These are phyloP conservation scores for Pseudogymnoascus verrucosus DNA, from an alignment of 2,329 filamentous ascomycete species.

Conservation along the genomic window DNA sequence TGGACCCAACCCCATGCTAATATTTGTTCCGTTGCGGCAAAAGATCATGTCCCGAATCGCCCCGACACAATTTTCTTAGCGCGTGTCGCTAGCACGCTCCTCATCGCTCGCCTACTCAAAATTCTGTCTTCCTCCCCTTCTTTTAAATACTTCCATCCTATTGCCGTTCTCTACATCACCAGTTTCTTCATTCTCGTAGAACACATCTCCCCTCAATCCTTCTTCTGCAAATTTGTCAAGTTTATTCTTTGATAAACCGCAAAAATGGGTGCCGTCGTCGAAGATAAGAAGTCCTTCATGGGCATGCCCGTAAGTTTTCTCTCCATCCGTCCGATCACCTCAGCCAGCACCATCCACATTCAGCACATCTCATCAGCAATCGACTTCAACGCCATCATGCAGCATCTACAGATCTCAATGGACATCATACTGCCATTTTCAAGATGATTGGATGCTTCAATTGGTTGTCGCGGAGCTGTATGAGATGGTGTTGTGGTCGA, in stretches of 20 bases:
- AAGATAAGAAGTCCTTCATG: conserved; percentile 49
- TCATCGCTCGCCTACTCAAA: conserved; percentile 10
- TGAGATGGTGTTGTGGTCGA: conserved; percentile 11
- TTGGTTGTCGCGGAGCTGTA: conserved; percentile 14
- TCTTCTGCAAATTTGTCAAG: conserved; percentile 30
- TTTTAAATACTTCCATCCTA: conserved; percentile 13
- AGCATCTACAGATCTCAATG: conserved; percentile 22
- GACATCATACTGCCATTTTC: conserved; percentile 9
- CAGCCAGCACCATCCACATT: neutral
- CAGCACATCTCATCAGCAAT: conserved; percentile 11
- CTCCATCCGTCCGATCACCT: neutral
- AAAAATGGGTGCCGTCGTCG: conserved; percentile 12
- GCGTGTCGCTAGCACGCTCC: conserved; percentile 5
- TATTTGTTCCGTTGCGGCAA: conserved; percentile 2
- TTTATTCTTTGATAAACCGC: conserved; percentile 36
- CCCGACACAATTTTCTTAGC: conserved; percentile 7
- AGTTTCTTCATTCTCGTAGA: conserved; percentile 19
- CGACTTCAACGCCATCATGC: conserved; percentile 19
- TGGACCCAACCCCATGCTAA: neutral
- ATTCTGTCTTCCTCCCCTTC: conserved; percentile 16
- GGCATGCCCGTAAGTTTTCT: conserved; percentile 57
- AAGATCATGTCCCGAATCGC: conserved; percentile 6
- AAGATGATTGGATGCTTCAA: conserved; percentile 8
- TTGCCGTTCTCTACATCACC: conserved; percentile 8
- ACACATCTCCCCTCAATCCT: conserved; percentile 55